Evolutionary conservation across 2,329 filamentous ascomycete genomes (phyloP), one percentile per base, ranked within the genome.

Genomic region (Colletotrichum theobromicola): DNA sequence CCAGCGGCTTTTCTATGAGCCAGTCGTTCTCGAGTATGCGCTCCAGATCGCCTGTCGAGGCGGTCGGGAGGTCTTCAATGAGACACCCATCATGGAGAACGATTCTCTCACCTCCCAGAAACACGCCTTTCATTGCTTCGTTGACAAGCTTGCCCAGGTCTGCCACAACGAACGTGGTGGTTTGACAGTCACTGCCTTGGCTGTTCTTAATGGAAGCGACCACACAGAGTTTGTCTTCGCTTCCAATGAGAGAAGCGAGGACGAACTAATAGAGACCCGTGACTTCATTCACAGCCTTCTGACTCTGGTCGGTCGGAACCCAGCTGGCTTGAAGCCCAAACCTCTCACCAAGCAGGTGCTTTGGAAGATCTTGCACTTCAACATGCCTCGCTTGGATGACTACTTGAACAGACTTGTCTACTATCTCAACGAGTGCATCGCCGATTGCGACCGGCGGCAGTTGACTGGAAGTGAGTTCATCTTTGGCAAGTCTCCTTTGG

Each of bases 141-240:
- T 50, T 12, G 42, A 50, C 42, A 50, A 50, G 42, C 2, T 50
- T 8, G 16, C 42, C n/a, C 42, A 50, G 42, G 42, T 50, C 4
- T 50, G 42, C 66, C 82, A 84, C 35, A 79, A 70, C 4, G 26
- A 64, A 9, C 79, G 77, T 24, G 76, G 80, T 4, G 83, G 82
- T 5, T 62, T 28, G 4, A 83, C 80, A 0, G 80, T 84, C 7
- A 80, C 83, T 0, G 77, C 82, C 0, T 60, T 83, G 32, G 70
- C 78, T 0, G 73, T 84, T 2, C 76, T 84, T 2, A 77, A 83
- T 6, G 74, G 77, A 2, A 77, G 76, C 1, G 77, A 81, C 0
- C 70, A 70, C 16, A 76, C 81, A 18, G 66, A 77, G 5, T 84
- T 82, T 42, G 67, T 80, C 18, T 78, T 84, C 68, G 82, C 75